A percentile compares a stretch with the other conserved stretches of the same genome.
phyloP scores from a whole-genome alignment of 805 yeast genomes.

The Candida alai region DNA sequence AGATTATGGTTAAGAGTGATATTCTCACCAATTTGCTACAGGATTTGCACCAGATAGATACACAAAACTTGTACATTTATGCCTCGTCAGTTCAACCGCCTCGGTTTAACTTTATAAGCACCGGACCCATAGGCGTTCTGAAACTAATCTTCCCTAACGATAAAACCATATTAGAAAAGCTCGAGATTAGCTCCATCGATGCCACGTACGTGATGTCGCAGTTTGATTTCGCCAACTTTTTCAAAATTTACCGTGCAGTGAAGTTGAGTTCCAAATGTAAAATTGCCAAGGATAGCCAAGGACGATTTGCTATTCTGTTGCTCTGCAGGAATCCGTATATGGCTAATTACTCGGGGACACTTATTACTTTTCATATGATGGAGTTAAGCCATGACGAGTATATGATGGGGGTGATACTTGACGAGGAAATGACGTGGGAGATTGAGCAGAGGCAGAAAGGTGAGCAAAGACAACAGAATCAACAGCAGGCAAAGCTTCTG shows the following conservation, averaged over 20 bases:
- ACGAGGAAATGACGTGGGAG: slow-evolving; percentile 8
- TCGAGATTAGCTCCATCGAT: slow-evolving; percentile 31
- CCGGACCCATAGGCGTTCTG: slow-evolving; percentile 70
- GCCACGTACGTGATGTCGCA: slow-evolving; percentile 21
- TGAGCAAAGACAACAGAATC: neutral
- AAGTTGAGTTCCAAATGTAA: slow-evolving; percentile 38
- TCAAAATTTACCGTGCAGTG: slow-evolving; percentile 32
- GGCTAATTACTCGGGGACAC: slow-evolving; percentile 31
- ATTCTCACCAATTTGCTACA: slow-evolving; percentile 32
- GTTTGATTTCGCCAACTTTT: slow-evolving; percentile 31
- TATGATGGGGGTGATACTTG: slow-evolving; percentile 5
- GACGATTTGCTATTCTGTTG: slow-evolving; percentile 35
- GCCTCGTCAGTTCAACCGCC: slow-evolving; percentile 19
- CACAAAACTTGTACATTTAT: slow-evolving; percentile 30
- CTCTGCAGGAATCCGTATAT: slow-evolving; percentile 29
- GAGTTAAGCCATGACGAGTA: slow-evolving; percentile 17
- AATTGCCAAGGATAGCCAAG: slow-evolving; percentile 31
- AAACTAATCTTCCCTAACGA: slow-evolving; percentile 65
- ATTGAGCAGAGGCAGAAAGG: slow-evolving; percentile 5
- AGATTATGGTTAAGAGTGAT: slow-evolving; percentile 37
- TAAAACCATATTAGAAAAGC: slow-evolving; percentile 56
- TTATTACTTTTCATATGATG: slow-evolving; percentile 38
- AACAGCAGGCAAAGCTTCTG: neutral
- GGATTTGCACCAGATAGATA: slow-evolving; percentile 34
- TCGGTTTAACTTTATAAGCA: slow-evolving; percentile 46